Evolutionary conservation across 108 stramenopile species (phyloP).

Genomic region (Discostella pseudostelligera): DNA sequence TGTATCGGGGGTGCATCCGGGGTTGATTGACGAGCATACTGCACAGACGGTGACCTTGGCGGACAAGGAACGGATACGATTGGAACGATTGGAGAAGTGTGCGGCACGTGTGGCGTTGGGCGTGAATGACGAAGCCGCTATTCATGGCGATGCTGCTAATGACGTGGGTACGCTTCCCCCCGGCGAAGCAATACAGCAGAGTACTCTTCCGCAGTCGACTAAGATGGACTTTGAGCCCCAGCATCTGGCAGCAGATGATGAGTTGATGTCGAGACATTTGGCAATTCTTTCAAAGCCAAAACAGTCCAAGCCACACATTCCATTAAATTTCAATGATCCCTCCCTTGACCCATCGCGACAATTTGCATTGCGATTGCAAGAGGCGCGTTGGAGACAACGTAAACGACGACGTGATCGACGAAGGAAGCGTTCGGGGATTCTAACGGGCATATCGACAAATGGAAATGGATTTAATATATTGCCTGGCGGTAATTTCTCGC

Average conservation of each 20-base stretch:
- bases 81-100: conserved; percentile 31
- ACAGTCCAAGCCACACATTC: conserved; percentile 24
- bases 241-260: not conserved
- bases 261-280: not conserved
- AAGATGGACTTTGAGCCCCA: no score
- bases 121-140: not conserved
- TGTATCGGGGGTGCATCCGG: conserved; percentile 65
- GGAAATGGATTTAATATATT: not conserved
- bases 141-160: not conserved
- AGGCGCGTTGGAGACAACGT: conserved; percentile 42
- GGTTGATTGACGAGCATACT: conserved; percentile 46
- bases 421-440: conserved; percentile 10
- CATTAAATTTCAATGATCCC: conserved; percentile 36
- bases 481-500: not conserved
- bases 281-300: conserved; percentile 25
- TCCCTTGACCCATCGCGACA: conserved; percentile 13
- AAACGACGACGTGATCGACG: conserved; percentile 41
- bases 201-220: no score
- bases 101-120: conserved; percentile 36
- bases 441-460: not conserved
- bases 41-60: conserved; percentile 30
- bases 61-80: conserved; percentile 30
- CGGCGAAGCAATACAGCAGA: no score
- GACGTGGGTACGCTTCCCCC: not conserved
- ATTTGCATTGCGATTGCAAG: conserved; percentile 31